These are phyloP conservation scores for Peronospora tabacina DNA, from an alignment of 352 stramenopile species.

Conservation along the genomic window DNA sequence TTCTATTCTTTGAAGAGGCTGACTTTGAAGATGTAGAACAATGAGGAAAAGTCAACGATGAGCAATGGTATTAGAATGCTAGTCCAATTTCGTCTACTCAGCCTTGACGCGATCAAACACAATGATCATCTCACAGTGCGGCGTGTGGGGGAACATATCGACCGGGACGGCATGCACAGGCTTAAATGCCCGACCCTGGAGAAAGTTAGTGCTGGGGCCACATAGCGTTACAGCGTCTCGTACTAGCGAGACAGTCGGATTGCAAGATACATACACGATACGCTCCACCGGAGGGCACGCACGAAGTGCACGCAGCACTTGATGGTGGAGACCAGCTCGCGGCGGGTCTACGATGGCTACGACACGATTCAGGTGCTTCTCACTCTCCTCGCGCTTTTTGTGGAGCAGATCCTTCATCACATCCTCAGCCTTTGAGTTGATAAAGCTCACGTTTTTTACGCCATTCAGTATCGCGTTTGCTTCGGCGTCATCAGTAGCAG, in stretches of 20 bases:
- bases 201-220: constrained; percentile 88
- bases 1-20: constrained; percentile 41
- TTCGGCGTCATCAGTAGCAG: constrained; percentile 86
- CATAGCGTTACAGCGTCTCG: constrained; percentile 88
- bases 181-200: constrained; percentile 88
- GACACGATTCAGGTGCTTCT: constrained; percentile 61
- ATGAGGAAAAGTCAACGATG: constrained; percentile 15
- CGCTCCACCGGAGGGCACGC: constrained; percentile 73
- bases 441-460: constrained; percentile 84
- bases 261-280: constrained; percentile 98
- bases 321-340: constrained; percentile 90
- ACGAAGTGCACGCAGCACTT: constrained; percentile 84
- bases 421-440: constrained; percentile 89
- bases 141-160: constrained; percentile 98
- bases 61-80: constrained; percentile 9
- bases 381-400: constrained; percentile 47
- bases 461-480: constrained; percentile 82
- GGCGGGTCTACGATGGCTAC: constrained; percentile 97
- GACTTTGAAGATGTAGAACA: constrained; percentile 66
- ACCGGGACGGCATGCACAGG: constrained; percentile 90
- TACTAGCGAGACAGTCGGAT: constrained; percentile 93
- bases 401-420: constrained; percentile 81
- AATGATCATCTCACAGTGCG: constrained; percentile 98
- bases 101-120: constrained; percentile 89
- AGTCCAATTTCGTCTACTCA: constrained; percentile 13